Base-by-base conservation (phyloP, 352 stramenopile genomes). In the Pythium myriotylum region DNA sequence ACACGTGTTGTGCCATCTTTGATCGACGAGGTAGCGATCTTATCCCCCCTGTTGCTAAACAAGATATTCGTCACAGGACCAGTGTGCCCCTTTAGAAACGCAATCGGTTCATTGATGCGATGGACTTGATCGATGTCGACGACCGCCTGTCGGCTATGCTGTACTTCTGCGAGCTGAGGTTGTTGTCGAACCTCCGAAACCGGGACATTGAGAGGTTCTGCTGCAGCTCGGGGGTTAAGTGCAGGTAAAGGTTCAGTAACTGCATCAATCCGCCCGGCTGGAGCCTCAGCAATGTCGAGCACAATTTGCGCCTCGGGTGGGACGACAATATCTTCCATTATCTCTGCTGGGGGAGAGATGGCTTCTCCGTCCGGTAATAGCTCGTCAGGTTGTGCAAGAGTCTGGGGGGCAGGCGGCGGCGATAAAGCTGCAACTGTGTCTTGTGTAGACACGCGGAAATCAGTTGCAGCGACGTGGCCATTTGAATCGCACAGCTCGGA, bases 51-150 rank as follows among this genome's bases (percentile, higher is more conserved):
- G 48, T 84, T 72, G 19, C 80, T 97, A 67, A 97, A 97, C 24
- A 90, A 63, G 24, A 97, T 78, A 61, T 97, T 92, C n/a, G 91
- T 97, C 29, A 98, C 83, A 6, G 88, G 70, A 56, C 81, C 86
- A 13, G 88, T 77, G 67, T 97, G 91, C 9, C 86, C 91, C 45
- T 78, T 74, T 16, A 97, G 65, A 37, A 54, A 67, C 4, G 64
- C 70, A n/a, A 74, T 51, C 6, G 73, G 70, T 16, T 77, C 62
- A 39, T 22, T 59, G n/a, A 58, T 65, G 17, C 42, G 24, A 14
- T 51, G 49, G 7, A 72, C 45, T 49, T 72, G 53, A 1, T 62
- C 45, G 16, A 67, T 68, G 58, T 59, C 27, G 26, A 64, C 43
- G 14, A 53, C 39, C 2, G 51, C 42, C 7, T 65, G 53, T 8